Conservation (phyloP, 441 rosid species). For the Brassica balearica region DNA sequence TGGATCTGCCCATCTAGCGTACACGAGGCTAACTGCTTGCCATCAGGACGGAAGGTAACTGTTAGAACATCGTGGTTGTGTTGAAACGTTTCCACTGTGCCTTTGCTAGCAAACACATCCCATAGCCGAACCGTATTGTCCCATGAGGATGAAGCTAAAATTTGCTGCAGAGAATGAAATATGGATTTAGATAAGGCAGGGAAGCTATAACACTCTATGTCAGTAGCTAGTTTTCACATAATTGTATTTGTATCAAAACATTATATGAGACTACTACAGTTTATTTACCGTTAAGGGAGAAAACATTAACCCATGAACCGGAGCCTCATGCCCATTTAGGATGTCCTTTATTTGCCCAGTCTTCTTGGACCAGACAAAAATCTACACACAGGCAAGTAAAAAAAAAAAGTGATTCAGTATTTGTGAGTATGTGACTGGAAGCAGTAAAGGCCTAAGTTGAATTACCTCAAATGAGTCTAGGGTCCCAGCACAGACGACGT, state of each 20-base stretch:
- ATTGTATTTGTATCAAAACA: neutral
- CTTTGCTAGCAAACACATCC: conserved; percentile 97
- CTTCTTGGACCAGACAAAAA: conserved; percentile 99
- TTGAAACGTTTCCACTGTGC: conserved; percentile 81
- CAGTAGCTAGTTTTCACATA: conserved; percentile 6
- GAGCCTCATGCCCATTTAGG: conserved; percentile 97
- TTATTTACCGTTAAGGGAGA: conserved; percentile 84
- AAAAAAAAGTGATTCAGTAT: conserved; percentile 4
- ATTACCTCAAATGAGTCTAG: conserved; percentile 94
- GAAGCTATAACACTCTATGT: neutral
- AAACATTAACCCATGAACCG: conserved; percentile 92
- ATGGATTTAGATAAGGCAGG: conserved; percentile 15
- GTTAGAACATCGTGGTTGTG: conserved; percentile 96
- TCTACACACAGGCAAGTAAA: conserved; percentile 50
- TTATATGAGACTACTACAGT: conserved; percentile 11
- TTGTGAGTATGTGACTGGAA: conserved; percentile 17
- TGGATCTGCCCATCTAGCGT: conserved; percentile 95
- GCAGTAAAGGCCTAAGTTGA: conserved; percentile 10
- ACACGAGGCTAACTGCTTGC: conserved; percentile 90
- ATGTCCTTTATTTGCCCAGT: conserved; percentile 92
- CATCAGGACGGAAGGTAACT: conserved; percentile 93
- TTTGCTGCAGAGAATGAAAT: conserved; percentile 57
- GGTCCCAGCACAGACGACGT: conserved; percentile 97
- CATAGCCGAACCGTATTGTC: conserved; percentile 90
- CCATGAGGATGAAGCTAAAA: conserved; percentile 98